Evolutionary conservation across 768 basidiomycete genomes (phyloP).

Genomic region (Agrocybe praecox): DNA sequence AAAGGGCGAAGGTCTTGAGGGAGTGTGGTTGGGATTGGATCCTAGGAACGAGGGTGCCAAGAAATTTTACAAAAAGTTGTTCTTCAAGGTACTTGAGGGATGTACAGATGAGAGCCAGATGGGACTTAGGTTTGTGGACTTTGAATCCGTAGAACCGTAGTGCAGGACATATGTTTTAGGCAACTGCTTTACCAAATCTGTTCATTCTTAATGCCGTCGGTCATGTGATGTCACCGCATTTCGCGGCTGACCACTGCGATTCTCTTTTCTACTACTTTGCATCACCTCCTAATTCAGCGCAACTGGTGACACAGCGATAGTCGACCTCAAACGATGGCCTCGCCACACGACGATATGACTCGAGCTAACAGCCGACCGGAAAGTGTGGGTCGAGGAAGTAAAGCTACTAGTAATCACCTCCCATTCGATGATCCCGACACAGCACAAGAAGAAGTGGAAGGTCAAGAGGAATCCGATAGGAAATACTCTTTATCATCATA

Average conservation of each 20-base stretch:
- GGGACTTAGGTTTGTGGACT: constrained; percentile 55
- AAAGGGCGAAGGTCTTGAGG: constrained; percentile 46
- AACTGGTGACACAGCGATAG: no score
- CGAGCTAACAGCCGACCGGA: not conserved
- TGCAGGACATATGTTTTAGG: not conserved
- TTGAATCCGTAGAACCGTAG: constrained; percentile 4
- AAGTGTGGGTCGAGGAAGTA: not conserved
- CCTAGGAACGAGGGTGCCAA: constrained; percentile 61
- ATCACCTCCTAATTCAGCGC: no score
- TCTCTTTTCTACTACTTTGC: no score
- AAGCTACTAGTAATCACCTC: constrained; percentile 7
- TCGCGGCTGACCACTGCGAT: not conserved
- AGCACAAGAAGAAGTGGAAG: not conserved
- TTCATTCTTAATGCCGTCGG: no score
- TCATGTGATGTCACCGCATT: not conserved
- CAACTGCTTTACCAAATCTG: not conserved
- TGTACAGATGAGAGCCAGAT: constrained; percentile 48
- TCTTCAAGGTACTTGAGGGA: constrained; percentile 60
- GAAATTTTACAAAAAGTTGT: constrained; percentile 63
- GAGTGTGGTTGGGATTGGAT: constrained; percentile 73
- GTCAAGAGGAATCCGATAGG: constrained; percentile 30
- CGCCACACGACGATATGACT: not conserved
- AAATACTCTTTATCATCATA: constrained; percentile 57
- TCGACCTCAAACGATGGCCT: not conserved
- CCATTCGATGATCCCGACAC: not conserved